Evolutionary conservation across 1,139 yeast species (phyloP), one percentile per base, ranked within the genome.

Genomic region (Blastobotrys raffinosifermentans): DNA sequence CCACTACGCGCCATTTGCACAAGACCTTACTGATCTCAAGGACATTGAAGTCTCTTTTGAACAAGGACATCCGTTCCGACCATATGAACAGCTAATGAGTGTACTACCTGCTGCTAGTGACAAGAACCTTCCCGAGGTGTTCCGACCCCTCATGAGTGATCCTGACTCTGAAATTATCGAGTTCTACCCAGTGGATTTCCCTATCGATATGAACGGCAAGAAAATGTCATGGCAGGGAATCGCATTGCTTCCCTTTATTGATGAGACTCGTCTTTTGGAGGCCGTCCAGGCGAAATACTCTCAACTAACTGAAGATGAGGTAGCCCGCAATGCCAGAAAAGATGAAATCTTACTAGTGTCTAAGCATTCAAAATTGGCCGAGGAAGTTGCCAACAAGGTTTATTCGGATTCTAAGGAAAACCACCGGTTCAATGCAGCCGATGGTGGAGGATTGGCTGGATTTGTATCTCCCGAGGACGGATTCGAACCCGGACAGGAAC

Each of bases 1-100:
- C 57, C 98, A 93, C 58, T 93, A 93, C 63, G 97, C 98, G 0
- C 99, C 99, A 14, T 87, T 91, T 69, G 97, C 97, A 0, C 72
- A 82, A 6, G 99, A 93, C 58, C 82, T 93, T 53, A 66, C 62
- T 3, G 73, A 77, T 35, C 63, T 87, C 31, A 19, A 31, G 13
- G 77, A 73, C 22, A 60, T 81, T 29, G 70, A 80, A 1, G 70
- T 89, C 32, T 62, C 66, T 27, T 89, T 91, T 55, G 70, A 73
- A 9, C 58, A 66, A 27, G 96, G 96, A 3, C 68, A 70, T 41
- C 98, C 99, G 4, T 89, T 91, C 61, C 63, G 77, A 49, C 99
- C 99, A 1, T 93, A 73, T 61, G 99, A 93, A 58, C 99, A 93
- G 64, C 73, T 93, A 52, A 89, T 93, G 96, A 82, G 96, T 53